Evolutionary conservation across 2,329 filamentous ascomycete species (phyloP).

Genomic region (Ophiostoma tasmaniense): DNA sequence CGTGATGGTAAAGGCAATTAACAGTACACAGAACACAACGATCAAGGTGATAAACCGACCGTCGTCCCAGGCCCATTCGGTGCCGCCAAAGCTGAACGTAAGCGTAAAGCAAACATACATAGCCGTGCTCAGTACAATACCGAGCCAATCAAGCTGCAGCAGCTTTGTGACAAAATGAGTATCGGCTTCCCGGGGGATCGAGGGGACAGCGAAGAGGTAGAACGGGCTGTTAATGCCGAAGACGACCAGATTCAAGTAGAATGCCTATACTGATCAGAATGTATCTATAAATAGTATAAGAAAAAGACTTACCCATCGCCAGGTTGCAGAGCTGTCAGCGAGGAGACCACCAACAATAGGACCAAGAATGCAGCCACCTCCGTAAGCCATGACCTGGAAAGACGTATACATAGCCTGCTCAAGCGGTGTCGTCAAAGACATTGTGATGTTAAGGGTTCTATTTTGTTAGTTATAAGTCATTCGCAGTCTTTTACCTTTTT

Average conservation of each 20-base stretch:
- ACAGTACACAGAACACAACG: conserved; percentile 26
- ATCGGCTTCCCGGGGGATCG: conserved; percentile 18
- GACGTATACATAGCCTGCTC: conserved; percentile 17
- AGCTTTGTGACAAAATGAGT: conserved; percentile 23
- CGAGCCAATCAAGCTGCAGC: conserved; percentile 35
- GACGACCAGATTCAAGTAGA: conserved; percentile 50
- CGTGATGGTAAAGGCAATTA: conserved; percentile 37
- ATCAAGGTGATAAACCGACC: conserved; percentile 19
- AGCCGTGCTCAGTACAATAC: conserved; percentile 34
- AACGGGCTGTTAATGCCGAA: conserved; percentile 29
- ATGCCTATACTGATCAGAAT: conserved; percentile 24
- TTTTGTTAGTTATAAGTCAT: neutral
- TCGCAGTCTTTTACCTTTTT: neutral
- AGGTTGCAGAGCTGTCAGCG: conserved; percentile 32
- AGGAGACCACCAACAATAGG: conserved; percentile 42
- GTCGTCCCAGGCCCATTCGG: conserved; percentile 37
- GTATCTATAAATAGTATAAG: no score
- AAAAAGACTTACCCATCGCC: conserved; percentile 40
- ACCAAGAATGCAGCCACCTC: conserved; percentile 29
- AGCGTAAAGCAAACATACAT: conserved; percentile 37
- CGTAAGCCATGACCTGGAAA: neutral
- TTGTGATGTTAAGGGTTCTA: conserved; percentile 22
- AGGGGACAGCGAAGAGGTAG: conserved; percentile 27
- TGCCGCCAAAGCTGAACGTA: conserved; percentile 44
- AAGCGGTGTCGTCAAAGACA: conserved; percentile 35